Evolutionary conservation across 2,329 filamentous ascomycete genomes (phyloP), one percentile per base, ranked within the genome.

Genomic region (Arthroderma sp.): DNA sequence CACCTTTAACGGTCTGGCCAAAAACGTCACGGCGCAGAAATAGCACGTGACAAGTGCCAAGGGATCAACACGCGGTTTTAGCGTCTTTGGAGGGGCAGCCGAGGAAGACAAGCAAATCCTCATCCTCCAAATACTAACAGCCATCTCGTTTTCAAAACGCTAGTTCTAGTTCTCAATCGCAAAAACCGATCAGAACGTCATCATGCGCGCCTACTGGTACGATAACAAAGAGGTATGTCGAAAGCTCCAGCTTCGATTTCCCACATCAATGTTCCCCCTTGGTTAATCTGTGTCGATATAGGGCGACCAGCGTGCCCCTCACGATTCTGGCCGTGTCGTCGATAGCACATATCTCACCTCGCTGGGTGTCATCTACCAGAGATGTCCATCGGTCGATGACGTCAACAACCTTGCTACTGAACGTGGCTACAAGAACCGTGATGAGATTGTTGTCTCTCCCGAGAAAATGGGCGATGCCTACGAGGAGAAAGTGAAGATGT

Each of bases 241-340:
- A 36, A 38, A 37, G 34, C 37, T 29, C 44, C 42, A 29, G 15
- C 15, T 22, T 22, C 15, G 15, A 22, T 22, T 32, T 8, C 40
- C 30, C 38, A 42, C 38, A 38, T 15, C 27, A 37, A 37, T 6
- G 22, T 31, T 36, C 15, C 15, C 15, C 15, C 15, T 22, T 22
- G 15, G 15, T 22, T 38, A 40, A 22, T n/a, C 30, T 9, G 31
- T 39, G 10, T 42, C 40, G 29, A 38, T 42, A 40, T 60, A 94
- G 85, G 88, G 86, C 68, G 91, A 98, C 74, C 91, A 95, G 69
- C 87, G 91, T 60, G 76, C 83, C 37, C 77, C 85, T 43, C 91
- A 98, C 68, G 81, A 95, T 69, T 93, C 86, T 15, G 85, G 85
- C 57, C 78, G 77, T 52, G 59, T 71, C 34, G 77, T 95, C 47